Conservation (phyloP, 2,329 filamentous ascomycete genomes). For the Gaeumannomyces tritici region DNA sequence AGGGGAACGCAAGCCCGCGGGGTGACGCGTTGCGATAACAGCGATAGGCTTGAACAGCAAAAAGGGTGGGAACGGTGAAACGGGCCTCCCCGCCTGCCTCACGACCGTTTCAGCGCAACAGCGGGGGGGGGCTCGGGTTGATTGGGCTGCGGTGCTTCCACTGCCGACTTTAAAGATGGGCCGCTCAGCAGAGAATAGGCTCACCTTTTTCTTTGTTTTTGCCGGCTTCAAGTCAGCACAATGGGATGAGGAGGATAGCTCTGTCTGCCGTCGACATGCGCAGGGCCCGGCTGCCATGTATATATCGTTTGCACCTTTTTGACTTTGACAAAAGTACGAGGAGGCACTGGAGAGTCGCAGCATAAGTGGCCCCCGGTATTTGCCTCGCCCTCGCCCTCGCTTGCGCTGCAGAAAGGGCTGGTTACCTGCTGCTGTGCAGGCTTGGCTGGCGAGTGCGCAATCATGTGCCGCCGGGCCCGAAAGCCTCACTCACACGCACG, state of each 20-base stretch:
- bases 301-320: background rate
- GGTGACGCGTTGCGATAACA: background rate
- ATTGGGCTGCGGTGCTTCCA: background rate
- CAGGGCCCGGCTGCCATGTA: background rate
- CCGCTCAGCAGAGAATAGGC: too few relatives aligned
- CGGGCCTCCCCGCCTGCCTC: background rate
- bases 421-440: too few relatives aligned
- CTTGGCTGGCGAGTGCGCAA: background rate
- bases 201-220: too few relatives aligned
- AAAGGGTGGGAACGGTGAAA: background rate
- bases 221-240: background rate
- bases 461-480: background rate
- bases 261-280: background rate
- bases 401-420: background rate
- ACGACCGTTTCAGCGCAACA: background rate
- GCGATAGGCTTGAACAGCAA: background rate
- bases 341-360: background rate
- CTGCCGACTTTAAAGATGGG: background rate
- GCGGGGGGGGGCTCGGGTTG: background rate
- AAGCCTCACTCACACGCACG: too few relatives aligned
- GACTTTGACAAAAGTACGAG: background rate
- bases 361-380: background rate
- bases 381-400: background rate
- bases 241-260: background rate
- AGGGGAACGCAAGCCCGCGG: background rate